Base-by-base conservation (phyloP, 2,329 filamentous ascomycete genomes). In the Hypomyces perniciosus region DNA sequence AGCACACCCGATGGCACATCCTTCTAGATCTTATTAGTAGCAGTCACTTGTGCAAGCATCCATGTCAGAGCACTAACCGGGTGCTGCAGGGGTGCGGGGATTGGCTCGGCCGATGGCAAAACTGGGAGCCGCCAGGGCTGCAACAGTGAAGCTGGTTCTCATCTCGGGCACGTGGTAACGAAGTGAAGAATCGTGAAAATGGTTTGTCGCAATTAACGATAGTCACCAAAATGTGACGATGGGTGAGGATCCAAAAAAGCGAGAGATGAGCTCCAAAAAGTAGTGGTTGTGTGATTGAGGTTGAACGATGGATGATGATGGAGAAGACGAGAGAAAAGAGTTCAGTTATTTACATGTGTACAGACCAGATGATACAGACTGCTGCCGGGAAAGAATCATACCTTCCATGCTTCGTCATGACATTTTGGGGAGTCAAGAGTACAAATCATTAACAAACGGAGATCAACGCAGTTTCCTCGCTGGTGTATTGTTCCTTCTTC, bases 171-270 rank as follows among this genome's bases (percentile, higher is more conserved):
- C 20, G 42, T 44, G 30, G 26, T 39, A 48, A 56, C 30, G 13
- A 50, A 55, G 55, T 44, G 38, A 54, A 53, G 46, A 48, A 44
- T 44, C 54, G 53, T 53, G 43, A 44, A 59, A 59, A 61, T 57
- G 57, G 60, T 50, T 58, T 55, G 59, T 59, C 56, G 57, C 58
- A 51, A 54, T 61, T 63, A 65, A 65, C 59, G 62, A 64, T 64
- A 56, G 59, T 59, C 57, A 61, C 63, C 63, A 63, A 65, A 62
- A 63, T 51, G 48, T 53, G 59, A 54, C 39, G 58, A 51, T 55
- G 49, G 46, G 40, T 50, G 35, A 53, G 48, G 57, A 59, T 64
- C 65, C 63, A 67, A 69, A 65, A 65, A 63, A n/a, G 8, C 46
- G 63, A 57, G 57, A 55, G 56, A 59, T 56, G 37, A 48, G 46